Conservation (phyloP, 108 stramenopile genomes). For the Fistulifera solaris region DNA sequence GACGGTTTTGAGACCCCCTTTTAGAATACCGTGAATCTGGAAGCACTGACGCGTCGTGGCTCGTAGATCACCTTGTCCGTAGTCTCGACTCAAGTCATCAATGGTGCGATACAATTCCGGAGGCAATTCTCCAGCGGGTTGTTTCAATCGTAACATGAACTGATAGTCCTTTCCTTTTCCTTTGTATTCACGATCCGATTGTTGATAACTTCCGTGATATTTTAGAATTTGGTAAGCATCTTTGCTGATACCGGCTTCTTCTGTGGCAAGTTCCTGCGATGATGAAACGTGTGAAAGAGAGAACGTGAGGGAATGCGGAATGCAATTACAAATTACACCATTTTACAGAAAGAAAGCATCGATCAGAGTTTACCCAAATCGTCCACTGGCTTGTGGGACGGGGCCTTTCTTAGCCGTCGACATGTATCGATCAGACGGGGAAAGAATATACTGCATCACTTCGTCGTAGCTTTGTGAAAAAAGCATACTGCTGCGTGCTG, state of each 20-base stretch:
- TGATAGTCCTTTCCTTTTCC: conserved; percentile 86
- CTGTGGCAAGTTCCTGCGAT: conserved; percentile 50
- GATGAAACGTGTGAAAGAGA: background rate
- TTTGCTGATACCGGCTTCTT: conserved; percentile 73
- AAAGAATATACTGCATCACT: conserved; percentile 82
- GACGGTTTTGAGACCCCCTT: conserved; percentile 91
- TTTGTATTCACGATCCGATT: conserved; percentile 86
- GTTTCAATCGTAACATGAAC: conserved; percentile 98
- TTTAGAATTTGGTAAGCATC: conserved; percentile 91
- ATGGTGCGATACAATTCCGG: conserved; percentile 86
- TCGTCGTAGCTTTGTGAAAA: no score
- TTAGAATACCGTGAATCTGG: conserved; percentile 96
- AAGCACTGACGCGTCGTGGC: conserved; percentile 97
- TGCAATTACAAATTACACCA: background rate
- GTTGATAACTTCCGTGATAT: conserved; percentile 97
- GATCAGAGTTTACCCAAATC: conserved; percentile 84
- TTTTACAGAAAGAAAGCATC: conserved; percentile 15
- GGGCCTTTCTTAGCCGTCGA: conserved; percentile 71
- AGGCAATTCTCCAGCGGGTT: conserved; percentile 93
- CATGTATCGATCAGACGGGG: conserved; percentile 89
- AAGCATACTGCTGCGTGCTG: no score
- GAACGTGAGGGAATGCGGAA: background rate
- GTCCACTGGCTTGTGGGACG: conserved; percentile 86
- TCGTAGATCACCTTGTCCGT: conserved; percentile 91
- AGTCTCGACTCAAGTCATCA: conserved; percentile 80